Evolutionary conservation across 2,329 filamentous ascomycete genomes (phyloP).

Genomic region (Tolypocladium ophioglossoides): DNA sequence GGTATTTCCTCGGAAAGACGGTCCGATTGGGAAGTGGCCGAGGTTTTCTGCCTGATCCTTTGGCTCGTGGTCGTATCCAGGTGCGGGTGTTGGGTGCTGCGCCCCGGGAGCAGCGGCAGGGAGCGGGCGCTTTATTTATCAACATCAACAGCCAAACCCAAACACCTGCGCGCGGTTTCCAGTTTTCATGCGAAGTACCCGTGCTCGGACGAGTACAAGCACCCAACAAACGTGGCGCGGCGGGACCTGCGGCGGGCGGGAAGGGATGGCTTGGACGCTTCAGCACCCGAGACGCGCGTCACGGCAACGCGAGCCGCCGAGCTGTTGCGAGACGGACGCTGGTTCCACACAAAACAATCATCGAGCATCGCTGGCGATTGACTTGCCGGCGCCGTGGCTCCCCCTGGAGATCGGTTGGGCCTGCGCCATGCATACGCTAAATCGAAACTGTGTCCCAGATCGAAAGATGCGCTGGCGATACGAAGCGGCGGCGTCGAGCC

Average conservation of each 20-base stretch:
- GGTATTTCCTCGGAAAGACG: background rate
- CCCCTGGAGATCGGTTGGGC: constrained; percentile 2
- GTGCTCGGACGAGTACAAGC: too few species aligned
- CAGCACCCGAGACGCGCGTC: background rate
- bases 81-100: background rate
- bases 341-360: background rate
- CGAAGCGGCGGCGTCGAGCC: background rate
- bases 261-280: background rate
- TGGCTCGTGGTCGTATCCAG: background rate
- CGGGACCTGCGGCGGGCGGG: background rate
- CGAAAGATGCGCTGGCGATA: background rate
- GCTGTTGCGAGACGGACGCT: background rate
- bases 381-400: background rate
- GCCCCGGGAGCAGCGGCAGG: background rate
- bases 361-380: background rate
- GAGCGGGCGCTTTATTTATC: background rate
- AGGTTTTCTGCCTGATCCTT: background rate
- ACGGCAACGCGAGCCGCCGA: background rate
- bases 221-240: too few species aligned
- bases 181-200: too few species aligned
- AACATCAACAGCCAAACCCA: background rate
- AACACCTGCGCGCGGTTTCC: background rate
- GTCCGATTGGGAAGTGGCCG: background rate
- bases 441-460: background rate
- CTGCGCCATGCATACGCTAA: background rate